Evolutionary conservation across 2,329 filamentous ascomycete species (phyloP), one percentile per base, ranked within the genome.

Genomic region (Colletotrichum sp.): DNA sequence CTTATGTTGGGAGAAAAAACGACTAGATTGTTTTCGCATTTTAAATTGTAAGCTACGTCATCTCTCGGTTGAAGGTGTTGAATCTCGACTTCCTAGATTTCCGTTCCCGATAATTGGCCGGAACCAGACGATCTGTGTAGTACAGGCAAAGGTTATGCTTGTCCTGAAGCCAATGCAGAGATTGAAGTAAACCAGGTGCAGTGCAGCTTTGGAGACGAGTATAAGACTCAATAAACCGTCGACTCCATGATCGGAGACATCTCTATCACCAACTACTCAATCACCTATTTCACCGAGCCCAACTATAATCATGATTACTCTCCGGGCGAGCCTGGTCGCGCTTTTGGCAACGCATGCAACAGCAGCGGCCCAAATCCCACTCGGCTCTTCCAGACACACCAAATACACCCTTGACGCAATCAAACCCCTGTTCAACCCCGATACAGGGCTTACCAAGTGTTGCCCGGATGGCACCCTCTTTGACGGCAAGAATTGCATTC

Each of bases 231-330:
- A 0, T 5, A 4, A 13, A 1, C 22, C 30, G 24, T 34, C 32
- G 3, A n/a, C 59, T n/a, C 5, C 24, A 59, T 59, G n/a, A 16
- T 36, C 15, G 8, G 3, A 1, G 3, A 1, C 55, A 59, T 18
- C 0, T 62, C 59, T 12, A 32, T 8, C 30, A 24, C 0, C 59
- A 22, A 15, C 3, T 2, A n/a, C 59, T 34, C 30, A 24, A 22
- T 3, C 26, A 22, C 4, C 1, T 5, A 3, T 5, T 22, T 2
- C n/a, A 36, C 2, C 10, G 2, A n/a, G 15, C 8, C 30, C 18
- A 2, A 10, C n/a, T 24, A 5, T 9, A 1, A 63, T 13, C 26
- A 63, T 63, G 59, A 16, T 22, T 7, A 32, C 30, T 32, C 59
- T 36, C 59, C 59, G 32, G 30, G 30, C 28, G 30, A 63, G 59